Evolutionary conservation across 2,329 filamentous ascomycete genomes (phyloP), one percentile per base, ranked within the genome.

Genomic region (Trichophyton schoenleinii): DNA sequence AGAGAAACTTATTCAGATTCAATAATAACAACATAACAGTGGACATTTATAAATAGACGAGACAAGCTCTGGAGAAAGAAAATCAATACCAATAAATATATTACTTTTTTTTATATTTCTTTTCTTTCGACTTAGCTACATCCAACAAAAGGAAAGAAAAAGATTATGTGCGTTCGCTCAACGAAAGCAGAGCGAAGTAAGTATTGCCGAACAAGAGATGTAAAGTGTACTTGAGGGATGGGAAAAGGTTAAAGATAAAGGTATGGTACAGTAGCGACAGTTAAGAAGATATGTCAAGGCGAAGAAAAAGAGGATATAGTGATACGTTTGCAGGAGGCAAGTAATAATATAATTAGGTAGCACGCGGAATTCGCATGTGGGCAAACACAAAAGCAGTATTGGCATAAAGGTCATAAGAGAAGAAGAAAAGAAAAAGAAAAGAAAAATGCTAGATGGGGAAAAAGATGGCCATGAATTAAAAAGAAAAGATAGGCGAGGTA

Each of bases 161-260:
- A 34, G 3, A 6, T 18, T 55, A 28, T 55, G 20, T 18, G 34
- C 52, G 15, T n/a, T 55, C 52, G 15, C 22, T 55, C 28, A 22
- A 13, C 25, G 22, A 11, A 15, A 31, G 20, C 31, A 20, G 52
- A 36, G 13, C n/a, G 52, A 55, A 28, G 22, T 28, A 52, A 13
- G n/a, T 52, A 38, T 38, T 38, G 34, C 25, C 22, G 22, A 53
- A 53, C 22, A 53, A 53, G 4, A 65, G 64, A 58, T 46, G 61
- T 61, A 63, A 60, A 67, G 60, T 60, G 28, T 31, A 6, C 28
- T 31, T 31, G 28, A 58, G 57, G 55, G 52, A 58, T 60, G 36
- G 62, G 62, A 62, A 64, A 64, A n/a, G 15, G 13, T 1, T 34
- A 34, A 34, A 28, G 25, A 13, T 34, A n/a, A 55, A 8, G 38